phyloP scores from a whole-genome alignment of 768 basidiomycete genomes.

The Leccinum truebloodii region DNA sequence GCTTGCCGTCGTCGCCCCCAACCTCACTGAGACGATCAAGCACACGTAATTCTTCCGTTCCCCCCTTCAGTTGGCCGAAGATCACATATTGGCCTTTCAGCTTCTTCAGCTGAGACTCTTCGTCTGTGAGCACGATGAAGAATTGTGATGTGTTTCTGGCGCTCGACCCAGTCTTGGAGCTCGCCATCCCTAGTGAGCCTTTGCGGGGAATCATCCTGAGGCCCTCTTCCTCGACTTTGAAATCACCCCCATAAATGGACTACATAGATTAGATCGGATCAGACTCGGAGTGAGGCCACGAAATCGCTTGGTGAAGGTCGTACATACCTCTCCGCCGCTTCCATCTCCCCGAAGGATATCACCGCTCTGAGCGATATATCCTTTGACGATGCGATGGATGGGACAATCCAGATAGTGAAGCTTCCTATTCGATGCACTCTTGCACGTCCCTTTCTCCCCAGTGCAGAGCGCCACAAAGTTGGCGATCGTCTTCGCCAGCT shows the following conservation, averaged over 20 bases:
- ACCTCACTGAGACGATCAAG: slow-evolving; percentile 36
- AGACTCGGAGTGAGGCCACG: background rate
- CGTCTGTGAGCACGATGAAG: slow-evolving; percentile 48
- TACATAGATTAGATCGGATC: slow-evolving; percentile 17
- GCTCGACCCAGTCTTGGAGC: slow-evolving; percentile 44
- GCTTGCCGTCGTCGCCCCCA: slow-evolving; percentile 38
- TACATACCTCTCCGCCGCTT: slow-evolving; percentile 50
- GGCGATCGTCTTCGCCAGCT: slow-evolving; percentile 44
- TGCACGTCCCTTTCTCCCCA: slow-evolving; percentile 45
- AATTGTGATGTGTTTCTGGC: slow-evolving; percentile 49
- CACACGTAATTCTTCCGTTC: slow-evolving; percentile 33
- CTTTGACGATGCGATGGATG: slow-evolving; percentile 48
- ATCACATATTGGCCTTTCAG: slow-evolving; percentile 51
- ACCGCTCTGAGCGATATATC: slow-evolving; percentile 54
- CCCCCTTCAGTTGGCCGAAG: slow-evolving; percentile 41
- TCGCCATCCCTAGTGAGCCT: slow-evolving; percentile 54
- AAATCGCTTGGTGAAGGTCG: slow-evolving; percentile 11
- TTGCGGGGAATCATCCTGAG: slow-evolving; percentile 41
- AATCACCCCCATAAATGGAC: slow-evolving; percentile 50
- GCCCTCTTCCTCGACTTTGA: slow-evolving; percentile 53
- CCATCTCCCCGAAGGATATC: slow-evolving; percentile 56
- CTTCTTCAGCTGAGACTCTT: slow-evolving; percentile 43
- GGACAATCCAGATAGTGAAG: slow-evolving; percentile 45
- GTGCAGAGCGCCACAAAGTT: slow-evolving; percentile 53
- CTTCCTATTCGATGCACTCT: slow-evolving; percentile 46